Base-by-base conservation (phyloP, 2,329 filamentous ascomycete species). In the Didymella lethalis region DNA sequence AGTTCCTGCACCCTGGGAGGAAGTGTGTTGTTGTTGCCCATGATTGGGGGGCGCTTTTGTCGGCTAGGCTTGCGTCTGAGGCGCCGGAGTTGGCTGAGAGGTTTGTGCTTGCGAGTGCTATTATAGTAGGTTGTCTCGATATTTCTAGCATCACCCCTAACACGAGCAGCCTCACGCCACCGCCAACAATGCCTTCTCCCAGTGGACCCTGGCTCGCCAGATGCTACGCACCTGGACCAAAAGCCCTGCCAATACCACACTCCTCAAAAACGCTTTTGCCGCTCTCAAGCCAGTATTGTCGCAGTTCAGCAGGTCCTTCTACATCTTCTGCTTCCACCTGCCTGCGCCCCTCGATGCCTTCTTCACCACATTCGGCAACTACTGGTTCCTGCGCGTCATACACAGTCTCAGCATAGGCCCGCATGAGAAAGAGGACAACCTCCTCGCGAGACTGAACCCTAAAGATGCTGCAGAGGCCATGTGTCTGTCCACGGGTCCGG, bases 31-130 rank as follows among this genome's bases (percentile, higher is more conserved):
- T 85, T 47, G 82, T 84, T 32, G 80, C 74, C 5, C 84, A 86
- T 72, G 84, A 86, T 59, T 86, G 84, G 84, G 84, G 84, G 16
- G 82, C 80, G 54, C 67, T 83, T 8, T 67, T 87, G 18, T 79
- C 79, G 3, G 84, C 81, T 64, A 78, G 85, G 44, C 79, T 88
- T 43, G 85, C 85, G n/a, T 77, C 82, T n/a, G 85, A 87, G 65
- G 85, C 85, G 28, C 78, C 80, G 20, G 77, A 81, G 51, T 69
- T 88, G 46, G 83, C 85, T 8, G 82, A 87, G 71, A 79, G 83
- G 40, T 85, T 84, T 65, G 80, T 87, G 36, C 70, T 86, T 38
- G 79, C 79, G 25, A 85, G 85, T 65, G 82, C 80, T 2, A 77
- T 83, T 11, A 77, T 85, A 64, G 84, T 86, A 78, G 64, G 82